A percentile compares a stretch with the other conserved stretches of the same genome.
Evolutionary conservation across 352 stramenopile genomes (phyloP).

Genomic region (Globisporangium splendens): DNA sequence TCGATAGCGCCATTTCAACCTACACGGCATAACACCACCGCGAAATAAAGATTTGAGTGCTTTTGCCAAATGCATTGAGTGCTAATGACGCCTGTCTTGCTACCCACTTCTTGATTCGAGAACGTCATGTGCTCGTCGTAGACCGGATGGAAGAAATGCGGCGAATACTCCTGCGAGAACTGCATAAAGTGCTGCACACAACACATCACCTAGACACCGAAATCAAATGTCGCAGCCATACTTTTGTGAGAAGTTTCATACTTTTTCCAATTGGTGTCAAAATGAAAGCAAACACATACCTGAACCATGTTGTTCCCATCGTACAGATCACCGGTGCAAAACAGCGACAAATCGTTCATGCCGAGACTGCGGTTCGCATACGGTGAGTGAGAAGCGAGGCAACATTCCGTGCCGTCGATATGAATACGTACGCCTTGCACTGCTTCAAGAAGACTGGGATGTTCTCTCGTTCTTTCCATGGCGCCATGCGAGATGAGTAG

Average conservation of each 20-base stretch:
- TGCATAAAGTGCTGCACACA: conserved; percentile 74
- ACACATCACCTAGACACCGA: conserved; percentile 45
- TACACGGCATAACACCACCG: conserved; percentile 9
- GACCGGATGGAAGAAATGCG: conserved; percentile 43
- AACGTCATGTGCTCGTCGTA: conserved; percentile 41
- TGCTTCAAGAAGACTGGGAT: conserved; percentile 81
- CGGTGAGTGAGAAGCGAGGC: not conserved
- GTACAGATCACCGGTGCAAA: conserved; percentile 83
- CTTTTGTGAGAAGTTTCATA: too few species aligned
- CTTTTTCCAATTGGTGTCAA: too few species aligned
- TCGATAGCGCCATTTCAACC: conserved; percentile 68
- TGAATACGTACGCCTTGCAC: conserved; percentile 65
- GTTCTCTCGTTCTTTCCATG: conserved; percentile 84
- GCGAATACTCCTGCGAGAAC: conserved; percentile 48
- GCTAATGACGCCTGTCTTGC: too few species aligned
- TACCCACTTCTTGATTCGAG: conserved; percentile 60
- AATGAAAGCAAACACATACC: conserved; percentile 12
- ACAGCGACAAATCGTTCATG: conserved; percentile 79
- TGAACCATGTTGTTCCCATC: conserved; percentile 85
- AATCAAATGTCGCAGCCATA: too few species aligned
- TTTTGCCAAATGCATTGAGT: too few species aligned
- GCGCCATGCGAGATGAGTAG: conserved; percentile 66
- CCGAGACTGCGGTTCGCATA: conserved; percentile 38
- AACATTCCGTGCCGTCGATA: too few species aligned
- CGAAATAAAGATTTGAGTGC: too few species aligned